Evolutionary conservation across 257 asterid genomes (phyloP), one percentile per base, ranked within the genome.

Genomic region (Salvia splendens): DNA sequence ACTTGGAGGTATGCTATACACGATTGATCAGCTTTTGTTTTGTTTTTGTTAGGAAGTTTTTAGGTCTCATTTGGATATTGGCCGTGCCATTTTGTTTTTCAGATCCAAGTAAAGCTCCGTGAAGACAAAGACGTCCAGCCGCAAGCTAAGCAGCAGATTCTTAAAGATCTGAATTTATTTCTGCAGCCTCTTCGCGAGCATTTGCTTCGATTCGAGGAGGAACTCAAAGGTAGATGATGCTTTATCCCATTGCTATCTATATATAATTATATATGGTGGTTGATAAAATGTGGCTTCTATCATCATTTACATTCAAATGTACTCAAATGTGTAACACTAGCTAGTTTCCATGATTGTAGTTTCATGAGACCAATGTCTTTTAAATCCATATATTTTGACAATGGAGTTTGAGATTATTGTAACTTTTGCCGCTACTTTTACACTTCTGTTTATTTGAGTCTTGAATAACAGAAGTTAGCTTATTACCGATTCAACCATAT

Each of bases 171-270:
- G 58, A 85, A 80, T 50, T 69, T 68, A 48, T 85, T 85, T 68
- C 48, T 89, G 82, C 85, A 74, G 81, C 98, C 96, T 5, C 78
- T 92, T 47, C 83, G 77, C 16, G 83, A 85, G 80, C 86, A 81
- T 56, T 58, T 92, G 76, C 73, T 59, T 11, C 79, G 75, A 61
- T 92, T 92, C 59, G 98, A 92, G 86, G 82, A 79, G 83, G 96
- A 92, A 76, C 92, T 92, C 64, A 87, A 89, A 79, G 84, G 71
- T n/a, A 73, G 89, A 58, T 8, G 56, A 2, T 24, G 12, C 35
- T 2, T 17, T 4, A 51, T 68, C 3, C 55, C 35, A 47, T 64
- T 53, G 11, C 61, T 64, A 45, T 5, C 61, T 55, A 32, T 12
- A 32, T 12, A 24, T 24, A 24, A 24, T 24, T 24, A 24, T 24